Evolutionary conservation across 345 rosid genomes (phyloP), one percentile per base, ranked within the genome.

Genomic region (Nephelium lappaceum): DNA sequence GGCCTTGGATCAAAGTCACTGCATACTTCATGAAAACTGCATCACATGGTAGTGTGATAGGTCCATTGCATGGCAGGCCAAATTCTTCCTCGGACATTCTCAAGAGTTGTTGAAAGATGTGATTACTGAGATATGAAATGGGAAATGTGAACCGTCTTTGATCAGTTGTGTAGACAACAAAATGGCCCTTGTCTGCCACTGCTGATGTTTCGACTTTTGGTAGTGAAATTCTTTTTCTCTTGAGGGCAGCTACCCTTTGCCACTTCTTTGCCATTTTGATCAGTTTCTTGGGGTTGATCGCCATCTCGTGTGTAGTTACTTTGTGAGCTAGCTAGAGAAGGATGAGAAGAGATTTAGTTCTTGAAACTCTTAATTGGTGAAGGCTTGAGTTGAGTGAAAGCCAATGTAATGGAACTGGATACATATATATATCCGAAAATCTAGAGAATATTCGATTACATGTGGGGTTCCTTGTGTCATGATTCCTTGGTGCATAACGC

Each of bases 381-480:
- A 31, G 11, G 63, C 5, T 71, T 71, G 72, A 65, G 53, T 31
- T 60, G 55, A 39, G 67, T 57, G 61, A 16, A 61, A 71, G 39
- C 24, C 57, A 62, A 42, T 24, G 43, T 57, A 61, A 73, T 3
- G 18, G 58, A 55, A 24, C 41, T 61, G 77, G 69, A 16, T 62
- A 61, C 36, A 31, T 31, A 31, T 62, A 62, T 62, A 62, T 8
- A 11, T 61, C 11, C 18, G 57, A 12, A 51, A 53, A 63, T 43
- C 64, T 18, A 38, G 49, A 51, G 16, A 42, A 6, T 39, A 9
- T 24, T 74, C 11, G 8, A 49, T 71, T 27, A 12, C 61, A 70
- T 49, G 39, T 39, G 14, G 76, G 76, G 27, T 42, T 31, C 57
- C 49, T 15, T 39, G 12, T 73, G 24, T 42, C 15, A 73, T 23